A percentile compares a stretch with the other conserved stretches of the same genome.
These are phyloP conservation scores for Rheum nobile DNA, from an alignment of 148 eudicot genomes.

Conservation along the genomic window DNA sequence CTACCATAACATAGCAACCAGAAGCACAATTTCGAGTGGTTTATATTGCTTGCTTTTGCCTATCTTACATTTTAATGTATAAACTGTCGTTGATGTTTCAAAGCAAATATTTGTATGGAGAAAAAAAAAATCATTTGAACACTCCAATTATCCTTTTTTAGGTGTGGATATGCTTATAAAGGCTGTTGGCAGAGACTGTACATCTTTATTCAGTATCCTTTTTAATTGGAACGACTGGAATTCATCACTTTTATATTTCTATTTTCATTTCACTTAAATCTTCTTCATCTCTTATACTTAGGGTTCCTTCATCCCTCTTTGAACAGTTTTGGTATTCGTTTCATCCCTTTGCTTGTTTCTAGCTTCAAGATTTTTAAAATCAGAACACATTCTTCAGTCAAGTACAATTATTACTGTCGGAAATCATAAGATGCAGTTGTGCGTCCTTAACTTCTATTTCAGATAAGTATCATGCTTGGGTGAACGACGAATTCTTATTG, in stretches of 20 bases:
- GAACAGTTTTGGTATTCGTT: no score
- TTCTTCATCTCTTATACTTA: neutral
- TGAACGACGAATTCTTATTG: slow-evolving; percentile 74
- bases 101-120: neutral
- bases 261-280: neutral
- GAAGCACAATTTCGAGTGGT: neutral
- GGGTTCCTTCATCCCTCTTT: no score
- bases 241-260: no score
- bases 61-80: neutral
- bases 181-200: slow-evolving; percentile 92
- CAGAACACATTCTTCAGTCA: neutral
- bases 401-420: neutral
- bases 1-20: neutral
- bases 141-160: no score
- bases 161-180: slow-evolving; percentile 92
- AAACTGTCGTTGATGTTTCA: neutral
- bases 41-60: neutral
- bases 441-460: slow-evolving; percentile 29
- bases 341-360: neutral
- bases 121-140: neutral
- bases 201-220: slow-evolving; percentile 95
- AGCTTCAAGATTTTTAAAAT: neutral
- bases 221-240: neutral
- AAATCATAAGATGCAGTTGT: neutral
- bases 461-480: slow-evolving; percentile 99